Evolutionary conservation across 2,329 filamentous ascomycete genomes (phyloP).

Genomic region (Macrophomina phaseolina): DNA sequence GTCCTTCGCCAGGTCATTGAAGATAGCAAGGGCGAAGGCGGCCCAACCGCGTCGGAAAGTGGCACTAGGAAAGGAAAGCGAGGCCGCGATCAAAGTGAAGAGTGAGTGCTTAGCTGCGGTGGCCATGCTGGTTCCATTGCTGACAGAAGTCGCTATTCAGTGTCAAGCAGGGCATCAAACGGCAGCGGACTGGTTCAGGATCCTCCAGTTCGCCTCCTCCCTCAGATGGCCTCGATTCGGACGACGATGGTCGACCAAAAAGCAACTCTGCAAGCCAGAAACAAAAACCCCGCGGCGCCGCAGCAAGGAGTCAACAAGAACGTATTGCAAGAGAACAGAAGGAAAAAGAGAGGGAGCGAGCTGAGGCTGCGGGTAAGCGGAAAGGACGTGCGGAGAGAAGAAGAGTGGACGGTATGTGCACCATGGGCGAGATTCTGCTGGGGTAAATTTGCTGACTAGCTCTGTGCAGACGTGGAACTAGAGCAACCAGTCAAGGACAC

Average conservation of each 20-base stretch:
- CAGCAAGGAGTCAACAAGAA: conserved; percentile 59
- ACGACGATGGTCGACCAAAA: conserved; percentile 64
- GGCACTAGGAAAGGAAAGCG: conserved; percentile 75
- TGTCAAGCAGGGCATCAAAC: conserved; percentile 73
- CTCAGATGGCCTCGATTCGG: conserved; percentile 66
- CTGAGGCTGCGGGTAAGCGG: conserved; percentile 77
- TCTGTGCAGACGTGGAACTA: conserved; percentile 36
- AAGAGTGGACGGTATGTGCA: conserved; percentile 72
- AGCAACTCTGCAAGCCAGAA: conserved; percentile 47
- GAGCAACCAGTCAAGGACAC: conserved; percentile 36
- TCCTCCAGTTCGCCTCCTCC: conserved; percentile 33
- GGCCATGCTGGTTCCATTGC: background rate
- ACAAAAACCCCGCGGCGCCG: conserved; percentile 54
- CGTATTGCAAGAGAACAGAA: conserved; percentile 64
- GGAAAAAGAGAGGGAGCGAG: conserved; percentile 74
- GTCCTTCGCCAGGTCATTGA: conserved; percentile 88
- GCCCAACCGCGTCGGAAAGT: conserved; percentile 59
- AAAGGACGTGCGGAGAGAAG: conserved; percentile 83
- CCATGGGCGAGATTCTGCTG: background rate
- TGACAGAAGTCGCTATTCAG: conserved; percentile 52
- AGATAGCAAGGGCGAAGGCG: conserved; percentile 85
- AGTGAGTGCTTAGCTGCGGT: conserved; percentile 65
- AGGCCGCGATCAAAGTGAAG: conserved; percentile 88
- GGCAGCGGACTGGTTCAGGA: conserved; percentile 73
- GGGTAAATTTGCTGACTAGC: conserved; percentile 31